Evolutionary conservation across 495 filamentous ascomycete species (phyloP), one percentile per base, ranked within the genome.

Genomic region (Daldinia loculata): DNA sequence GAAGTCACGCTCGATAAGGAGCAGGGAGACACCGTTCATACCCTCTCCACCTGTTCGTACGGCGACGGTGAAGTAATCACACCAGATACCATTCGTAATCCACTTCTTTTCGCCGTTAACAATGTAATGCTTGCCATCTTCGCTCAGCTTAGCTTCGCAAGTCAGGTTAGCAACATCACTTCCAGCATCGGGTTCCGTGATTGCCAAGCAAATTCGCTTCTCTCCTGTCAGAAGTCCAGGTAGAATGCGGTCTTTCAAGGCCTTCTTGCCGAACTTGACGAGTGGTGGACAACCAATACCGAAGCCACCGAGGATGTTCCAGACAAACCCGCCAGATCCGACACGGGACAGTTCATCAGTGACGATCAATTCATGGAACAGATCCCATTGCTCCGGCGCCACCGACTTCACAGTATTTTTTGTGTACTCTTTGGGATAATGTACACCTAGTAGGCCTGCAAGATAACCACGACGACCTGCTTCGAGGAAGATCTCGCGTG

Each of bases 41-140:
- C 95, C 95, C 11, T 84, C 81, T 34, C 84, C 78, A 57, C 95
- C 94, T 1, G 95, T 99, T 63, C 95, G 92, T 36, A 99, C 95
- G 45, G 95, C 95, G 36, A 91, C 93, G 59, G 95, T 98, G 85
- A 99, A 99, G 83, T 98, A 99, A 78, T 99, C 95, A 63, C 85
- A 87, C 92, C 92, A 98, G 68, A 97, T 87, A 74, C 95, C 95
- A 84, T 99, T 98, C 76, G 95, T 98, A 80, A 99, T 99, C 95
- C 95, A 98, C 81, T 99, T 99, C 90, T 99, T 98, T 87, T 98
- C 95, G 45, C 95, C 95, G 77, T 98, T 99, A 80, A 99, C 95
- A 66, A 99, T 98, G 80, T 96, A 99, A 80, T 98, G 93, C 86
- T 98, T 99, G 76, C 95, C 95, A 77, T 98, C 95, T 72, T 93